Base-by-base conservation (phyloP, 306 rosid species). In the Hippophae gyantsensis region DNA sequence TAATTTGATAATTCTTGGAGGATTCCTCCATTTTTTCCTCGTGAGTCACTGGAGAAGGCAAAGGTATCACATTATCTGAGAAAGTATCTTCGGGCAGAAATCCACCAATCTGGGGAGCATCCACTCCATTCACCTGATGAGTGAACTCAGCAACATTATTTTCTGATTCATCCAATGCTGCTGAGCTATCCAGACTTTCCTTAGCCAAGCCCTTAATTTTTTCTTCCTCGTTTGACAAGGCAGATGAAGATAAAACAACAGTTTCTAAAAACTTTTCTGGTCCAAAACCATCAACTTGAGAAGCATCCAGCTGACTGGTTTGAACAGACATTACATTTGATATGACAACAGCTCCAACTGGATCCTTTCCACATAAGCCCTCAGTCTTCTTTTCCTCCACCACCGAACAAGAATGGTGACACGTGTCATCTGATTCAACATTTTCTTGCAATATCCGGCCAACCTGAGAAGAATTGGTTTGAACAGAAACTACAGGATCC, bases 281-380 rank as follows among this genome's bases (percentile, higher is more conserved):
- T 9, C 23, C 57, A 11, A 47, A 11, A 32, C 13, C 48, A 46
- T 10, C 40, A 48, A 8, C 42, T 42, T 27, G 56, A 57, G 70
- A 51, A 57, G 56, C 64, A 65, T 65, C 59, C 23, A 57, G 57
- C 45, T 62, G 54, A 69, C 58, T 68, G 59, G 40, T 41, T 10
- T 32, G 45, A 57, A 52, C 57, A 9, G 27, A 27, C 69, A 32
- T 3, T 32, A 32, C 38, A 32, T 32, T 32, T 32, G 38, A 32
- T 32, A 32, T 4, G 38, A 32, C 5, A 32, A 32, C 3, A 32
- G 38, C 5, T 4, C 38, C 5, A 51, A 10, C 27, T 14, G 12
- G 50, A 18, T 48, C 56, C 51, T 61, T 42, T 44, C 48, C 42
- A 43, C 27, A 47, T 6, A 13, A 60, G 67, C 9, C 48, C 60